Evolutionary conservation across 345 rosid genomes (phyloP), one percentile per base, ranked within the genome.

Genomic region (Lepidium sativum): DNA sequence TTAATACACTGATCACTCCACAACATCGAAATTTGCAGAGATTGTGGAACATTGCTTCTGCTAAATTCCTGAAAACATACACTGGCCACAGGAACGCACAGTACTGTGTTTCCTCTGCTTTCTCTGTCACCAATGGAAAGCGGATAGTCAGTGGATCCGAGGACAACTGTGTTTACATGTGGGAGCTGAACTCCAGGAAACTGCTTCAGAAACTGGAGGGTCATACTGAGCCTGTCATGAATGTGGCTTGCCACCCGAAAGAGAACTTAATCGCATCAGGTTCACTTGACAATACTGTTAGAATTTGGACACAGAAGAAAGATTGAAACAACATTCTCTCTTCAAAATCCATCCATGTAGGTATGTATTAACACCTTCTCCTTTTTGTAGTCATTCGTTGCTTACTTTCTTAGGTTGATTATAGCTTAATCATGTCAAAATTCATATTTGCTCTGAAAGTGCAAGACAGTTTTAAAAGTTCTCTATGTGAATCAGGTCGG

Each of bases 171-270:
- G 85, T 94, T 15, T 88, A 85, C 80, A 64, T 90, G 78, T 94
- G 97, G 97, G 99, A 94, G 32, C 86, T 94, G 38, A 96, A 94
- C 78, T 71, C 82, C 5, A 71, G 91, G 71, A 86, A 82, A 69
- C 37, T 86, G 55, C 82, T 90, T 66, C 99, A 94, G 83, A 94
- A 86, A 75, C 79, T 94, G 75, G 92, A 94, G 79, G 96, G 97
- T 41, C 99, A 94, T 49, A 85, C 82, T 8, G 99, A 90, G 65
- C 60, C 87, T 0, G 96, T 90, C 39, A 73, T 90, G 74, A 82
- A 83, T 6, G 95, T 94, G 17, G 83, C 97, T 25, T 94, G 92
- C 56, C 96, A 90, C 66, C 97, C 97, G 0, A 80, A 74, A 0
- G 83, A 82, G 75, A 94, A 85, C 78, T 67, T 90, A 75, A 88